These are phyloP conservation scores for Orbilia ellipsospora DNA, from an alignment of 2,329 filamentous ascomycete species.

Conservation along the genomic window DNA sequence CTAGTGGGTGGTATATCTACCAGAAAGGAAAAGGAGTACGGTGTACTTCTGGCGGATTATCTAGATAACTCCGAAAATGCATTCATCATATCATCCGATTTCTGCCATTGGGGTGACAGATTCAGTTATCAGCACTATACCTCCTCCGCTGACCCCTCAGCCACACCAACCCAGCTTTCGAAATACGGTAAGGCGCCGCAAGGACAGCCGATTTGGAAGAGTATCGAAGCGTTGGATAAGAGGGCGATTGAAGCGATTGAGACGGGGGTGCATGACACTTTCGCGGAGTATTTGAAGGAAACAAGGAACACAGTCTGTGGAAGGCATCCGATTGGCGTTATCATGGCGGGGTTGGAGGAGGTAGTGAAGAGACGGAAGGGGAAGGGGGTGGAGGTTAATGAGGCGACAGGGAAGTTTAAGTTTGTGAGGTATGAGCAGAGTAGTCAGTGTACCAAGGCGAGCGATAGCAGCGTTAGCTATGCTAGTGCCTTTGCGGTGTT, in stretches of 20 bases:
- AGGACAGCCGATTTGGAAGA: slow-evolving; percentile 75
- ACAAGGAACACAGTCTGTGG: slow-evolving; percentile 95
- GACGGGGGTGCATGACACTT: slow-evolving; percentile 76
- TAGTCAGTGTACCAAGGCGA: slow-evolving; percentile 73
- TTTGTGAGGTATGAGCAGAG: slow-evolving; percentile 91
- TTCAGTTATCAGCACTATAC: slow-evolving; percentile 88
- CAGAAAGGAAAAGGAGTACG: slow-evolving; percentile 74
- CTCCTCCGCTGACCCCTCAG: slow-evolving; percentile 63
- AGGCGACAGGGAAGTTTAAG: slow-evolving; percentile 69
- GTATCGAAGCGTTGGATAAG: slow-evolving; percentile 82
- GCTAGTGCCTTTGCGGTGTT: slow-evolving; percentile 88
- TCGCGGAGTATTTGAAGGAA: slow-evolving; percentile 74
- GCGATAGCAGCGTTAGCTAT: slow-evolving; percentile 92
- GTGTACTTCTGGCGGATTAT: slow-evolving; percentile 79
- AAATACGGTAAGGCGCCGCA: slow-evolving; percentile 63
- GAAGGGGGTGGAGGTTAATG: slow-evolving; percentile 62
- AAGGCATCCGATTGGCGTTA: slow-evolving; percentile 90
- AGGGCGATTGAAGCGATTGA: slow-evolving; percentile 86
- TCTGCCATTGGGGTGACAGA: slow-evolving; percentile 91
- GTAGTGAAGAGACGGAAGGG: slow-evolving; percentile 63
- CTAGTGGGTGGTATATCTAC: slow-evolving; percentile 80
- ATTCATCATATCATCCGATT: slow-evolving; percentile 93
- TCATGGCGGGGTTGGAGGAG: slow-evolving; percentile 86
- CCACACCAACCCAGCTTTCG: slow-evolving; percentile 59
- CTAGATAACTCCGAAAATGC: slow-evolving; percentile 78